Evolutionary conservation across 164 flowering plant species (phyloP).

Genomic region (Brasenia schreberi): DNA sequence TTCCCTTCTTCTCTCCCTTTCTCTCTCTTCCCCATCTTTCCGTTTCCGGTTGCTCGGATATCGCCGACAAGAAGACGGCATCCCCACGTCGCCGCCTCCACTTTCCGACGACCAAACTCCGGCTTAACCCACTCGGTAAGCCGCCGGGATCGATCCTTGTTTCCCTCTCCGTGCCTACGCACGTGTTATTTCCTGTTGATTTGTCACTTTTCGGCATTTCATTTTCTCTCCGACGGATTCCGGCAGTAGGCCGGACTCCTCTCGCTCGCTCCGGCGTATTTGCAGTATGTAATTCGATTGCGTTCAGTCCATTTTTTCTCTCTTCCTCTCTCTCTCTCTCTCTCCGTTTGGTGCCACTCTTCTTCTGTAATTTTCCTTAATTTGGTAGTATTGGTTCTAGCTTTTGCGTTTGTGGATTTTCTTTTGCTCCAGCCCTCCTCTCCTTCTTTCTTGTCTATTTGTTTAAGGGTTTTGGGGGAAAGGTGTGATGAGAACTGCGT

Average conservation of each 20-base stretch:
- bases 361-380: not conserved
- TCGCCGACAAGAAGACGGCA: not conserved
- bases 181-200: not conserved
- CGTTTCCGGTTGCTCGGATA: not conserved
- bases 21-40: not conserved
- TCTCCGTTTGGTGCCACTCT: not conserved
- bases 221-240: not conserved
- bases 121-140: not conserved
- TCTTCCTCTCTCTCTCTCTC: too few relatives aligned
- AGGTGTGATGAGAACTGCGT: not conserved
- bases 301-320: not conserved
- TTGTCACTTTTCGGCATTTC: not conserved
- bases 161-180: not conserved
- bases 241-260: not conserved
- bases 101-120: not conserved
- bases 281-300: not conserved
- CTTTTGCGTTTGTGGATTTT: not conserved
- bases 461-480: not conserved
- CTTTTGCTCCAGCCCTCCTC: not conserved
- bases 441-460: not conserved
- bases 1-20: not conserved
- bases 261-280: not conserved
- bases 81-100: not conserved
- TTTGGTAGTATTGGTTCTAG: not conserved
- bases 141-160: not conserved